Conservation (phyloP, 495 filamentous ascomycete genomes). For the Hypoxylon fragiforme region DNA sequence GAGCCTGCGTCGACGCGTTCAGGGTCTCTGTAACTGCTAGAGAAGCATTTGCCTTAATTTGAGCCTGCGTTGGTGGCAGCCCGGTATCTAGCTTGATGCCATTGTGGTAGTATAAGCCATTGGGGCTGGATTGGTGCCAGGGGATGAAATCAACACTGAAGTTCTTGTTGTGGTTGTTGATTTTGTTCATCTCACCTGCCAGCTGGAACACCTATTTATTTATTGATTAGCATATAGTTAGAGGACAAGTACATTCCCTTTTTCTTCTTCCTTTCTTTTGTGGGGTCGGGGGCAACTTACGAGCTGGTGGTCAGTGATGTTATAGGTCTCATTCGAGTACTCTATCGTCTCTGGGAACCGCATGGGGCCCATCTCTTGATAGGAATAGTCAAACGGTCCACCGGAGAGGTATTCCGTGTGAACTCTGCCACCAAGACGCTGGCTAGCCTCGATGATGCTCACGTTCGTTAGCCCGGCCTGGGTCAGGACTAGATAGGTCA, state of each 20-base stretch:
- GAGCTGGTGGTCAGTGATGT: conserved; percentile 61
- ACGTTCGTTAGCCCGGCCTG: conserved; percentile 46
- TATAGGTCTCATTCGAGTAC: conserved; percentile 57
- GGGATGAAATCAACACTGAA: conserved; percentile 67
- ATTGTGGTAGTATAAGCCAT: conserved; percentile 54
- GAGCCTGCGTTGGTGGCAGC: conserved; percentile 47
- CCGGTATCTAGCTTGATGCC: conserved; percentile 54
- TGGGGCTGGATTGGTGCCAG: conserved; percentile 60
- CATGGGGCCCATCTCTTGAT: conserved; percentile 80
- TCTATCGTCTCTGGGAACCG: conserved; percentile 59
- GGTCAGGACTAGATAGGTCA: conserved; percentile 51
- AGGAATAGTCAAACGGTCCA: conserved; percentile 66
- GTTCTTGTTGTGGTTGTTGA: conserved; percentile 56
- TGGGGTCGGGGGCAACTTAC: too few species aligned
- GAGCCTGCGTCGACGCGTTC: conserved; percentile 42
- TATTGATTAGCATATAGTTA: not conserved
- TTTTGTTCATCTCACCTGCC: conserved; percentile 58
- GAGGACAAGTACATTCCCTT: too few species aligned
- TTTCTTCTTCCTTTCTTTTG: too few species aligned
- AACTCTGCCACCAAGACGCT: conserved; percentile 56
- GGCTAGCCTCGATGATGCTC: conserved; percentile 44
- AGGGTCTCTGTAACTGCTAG: conserved; percentile 30
- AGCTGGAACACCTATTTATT: conserved; percentile 57
- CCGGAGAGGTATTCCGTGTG: conserved; percentile 64
- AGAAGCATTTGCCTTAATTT: conserved; percentile 46